Base-by-base conservation (phyloP, 2,329 filamentous ascomycete species). In the Nemania sp. region DNA sequence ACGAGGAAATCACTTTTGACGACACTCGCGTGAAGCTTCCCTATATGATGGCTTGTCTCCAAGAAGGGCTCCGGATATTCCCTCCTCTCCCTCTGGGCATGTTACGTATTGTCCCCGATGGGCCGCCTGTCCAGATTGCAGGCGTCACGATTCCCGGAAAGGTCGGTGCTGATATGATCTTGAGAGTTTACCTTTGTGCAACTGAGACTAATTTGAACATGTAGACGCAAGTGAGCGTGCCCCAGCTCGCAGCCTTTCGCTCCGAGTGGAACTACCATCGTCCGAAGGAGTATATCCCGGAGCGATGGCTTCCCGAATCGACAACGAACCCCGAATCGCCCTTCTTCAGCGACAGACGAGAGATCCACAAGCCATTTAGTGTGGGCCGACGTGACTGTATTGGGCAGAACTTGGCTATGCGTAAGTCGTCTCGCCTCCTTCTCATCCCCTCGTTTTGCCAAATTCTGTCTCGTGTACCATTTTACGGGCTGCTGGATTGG, bases 1-100 rank as follows among this genome's bases (percentile, higher is more conserved):
- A 77, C 53, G 76, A 79, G 6, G 76, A 75, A 29, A 76, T 83
- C 52, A 75, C 69, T 13, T 74, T 83, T 25, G 69, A 74, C 3
- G 80, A 65, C 42, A 62, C 62, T n/a, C 61, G 62, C 29, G 39
- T 59, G 9, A 67, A 50, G 39, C 58, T 72, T 5, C 66, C 68
- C 2, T 70, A 70, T 34, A 60, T 71, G 62, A 57, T 66, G 29
- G 68, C 65, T 49, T 70, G 67, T 48, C 54, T 71, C 10, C 65
- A 70, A 12, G 69, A 71, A 45, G 68, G 51, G 1, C 52, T 70
- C 15, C 68, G 69, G 1, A 63, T 71, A 25, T 71, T 67, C 52
- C 68, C 68, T 9, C 69, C 69, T 42, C 64, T 70, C 20, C 69
- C 69, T 2, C 12, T 68, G 6, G 39, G 49, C 7, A 62, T 71